A percentile compares a stretch with the other conserved stretches of the same genome.
Conservation (phyloP, 129 eudicot species). For the Flaveria ramosissima region DNA sequence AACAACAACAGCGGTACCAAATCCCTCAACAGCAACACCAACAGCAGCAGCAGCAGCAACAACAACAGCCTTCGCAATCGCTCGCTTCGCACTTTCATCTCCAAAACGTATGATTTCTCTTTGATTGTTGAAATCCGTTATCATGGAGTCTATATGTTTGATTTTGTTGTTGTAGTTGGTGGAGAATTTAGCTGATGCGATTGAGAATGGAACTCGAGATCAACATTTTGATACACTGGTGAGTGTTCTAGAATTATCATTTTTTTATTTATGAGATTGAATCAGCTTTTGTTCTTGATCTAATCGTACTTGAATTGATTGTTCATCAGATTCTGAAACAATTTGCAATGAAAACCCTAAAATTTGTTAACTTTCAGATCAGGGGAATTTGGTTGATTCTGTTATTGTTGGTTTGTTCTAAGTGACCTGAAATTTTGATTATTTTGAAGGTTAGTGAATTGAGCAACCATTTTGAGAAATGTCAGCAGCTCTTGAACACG, state of each 20-base stretch:
- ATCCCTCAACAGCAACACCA: slow-evolving; percentile 36
- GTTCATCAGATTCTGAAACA: not conserved
- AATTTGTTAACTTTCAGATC: not conserved
- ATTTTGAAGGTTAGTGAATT: slow-evolving; percentile 68
- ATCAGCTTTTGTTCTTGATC: too few relatives aligned
- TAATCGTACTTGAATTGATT: not conserved
- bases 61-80: slow-evolving; percentile 59
- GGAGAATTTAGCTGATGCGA: slow-evolving; percentile 86
- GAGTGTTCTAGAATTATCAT: not conserved
- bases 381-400: slow-evolving; percentile 1
- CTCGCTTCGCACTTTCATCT: slow-evolving; percentile 96
- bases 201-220: slow-evolving; percentile 90
- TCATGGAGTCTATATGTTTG: not conserved
- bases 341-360: slow-evolving; percentile 15
- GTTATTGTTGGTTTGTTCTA: slow-evolving; percentile 16
- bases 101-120: slow-evolving; percentile 44
- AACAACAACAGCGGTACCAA: slow-evolving; percentile 40
- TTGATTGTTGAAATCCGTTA: slow-evolving; percentile 10
- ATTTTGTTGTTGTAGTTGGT: slow-evolving; percentile 56
- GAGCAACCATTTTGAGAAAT: slow-evolving; percentile 82
- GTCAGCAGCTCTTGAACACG: slow-evolving; percentile 91
- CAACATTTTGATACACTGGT: slow-evolving; percentile 94
- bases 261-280: too few relatives aligned
- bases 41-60: slow-evolving; percentile 46
- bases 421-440: slow-evolving; percentile 35